Evolutionary conservation across 192 early-diverging fungal species (phyloP).

Genomic region (Rhizoclosmatium sp.): DNA sequence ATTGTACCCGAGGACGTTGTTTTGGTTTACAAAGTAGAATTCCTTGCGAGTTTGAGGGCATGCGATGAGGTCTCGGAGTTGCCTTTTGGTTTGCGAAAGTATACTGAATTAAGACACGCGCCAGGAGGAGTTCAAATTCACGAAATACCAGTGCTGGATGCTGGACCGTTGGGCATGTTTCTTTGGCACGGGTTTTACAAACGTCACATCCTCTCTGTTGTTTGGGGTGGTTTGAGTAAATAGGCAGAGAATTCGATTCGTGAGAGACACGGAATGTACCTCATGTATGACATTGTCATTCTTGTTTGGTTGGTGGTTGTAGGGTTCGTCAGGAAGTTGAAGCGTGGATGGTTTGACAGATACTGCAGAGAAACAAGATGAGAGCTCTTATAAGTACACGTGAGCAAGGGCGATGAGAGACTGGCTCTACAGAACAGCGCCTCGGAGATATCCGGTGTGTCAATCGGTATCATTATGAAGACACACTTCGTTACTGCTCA

Average conservation of each 20-base stretch:
- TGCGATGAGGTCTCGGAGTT: conserved; percentile 87
- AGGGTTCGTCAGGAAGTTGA: too few relatives aligned
- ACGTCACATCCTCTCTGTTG: conserved; percentile 68
- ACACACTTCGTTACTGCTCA: too few relatives aligned
- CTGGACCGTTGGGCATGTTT: conserved; percentile 82
- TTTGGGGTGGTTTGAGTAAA: too few relatives aligned
- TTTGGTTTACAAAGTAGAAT: conserved; percentile 82
- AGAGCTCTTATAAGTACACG: too few relatives aligned
- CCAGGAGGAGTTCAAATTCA: not conserved
- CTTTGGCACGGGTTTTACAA: conserved; percentile 72
- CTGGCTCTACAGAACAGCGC: too few relatives aligned
- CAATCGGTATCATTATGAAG: too few relatives aligned
- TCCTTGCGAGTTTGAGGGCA: conserved; percentile 77
- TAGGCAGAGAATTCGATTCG: too few relatives aligned
- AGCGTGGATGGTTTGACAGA: too few relatives aligned
- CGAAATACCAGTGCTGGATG: conserved; percentile 88
- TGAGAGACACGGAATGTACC: not conserved
- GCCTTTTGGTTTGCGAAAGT: conserved; percentile 61
- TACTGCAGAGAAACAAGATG: too few relatives aligned
- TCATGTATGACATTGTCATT: conserved; percentile 7
- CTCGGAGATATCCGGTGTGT: too few relatives aligned
- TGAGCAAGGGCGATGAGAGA: too few relatives aligned
- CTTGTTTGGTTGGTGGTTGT: not conserved
- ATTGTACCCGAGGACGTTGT: conserved; percentile 70
- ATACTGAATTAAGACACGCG: not conserved